These are phyloP conservation scores for Verticillium klebahnii DNA, from an alignment of 2,329 filamentous ascomycete genomes.

Conservation along the genomic window DNA sequence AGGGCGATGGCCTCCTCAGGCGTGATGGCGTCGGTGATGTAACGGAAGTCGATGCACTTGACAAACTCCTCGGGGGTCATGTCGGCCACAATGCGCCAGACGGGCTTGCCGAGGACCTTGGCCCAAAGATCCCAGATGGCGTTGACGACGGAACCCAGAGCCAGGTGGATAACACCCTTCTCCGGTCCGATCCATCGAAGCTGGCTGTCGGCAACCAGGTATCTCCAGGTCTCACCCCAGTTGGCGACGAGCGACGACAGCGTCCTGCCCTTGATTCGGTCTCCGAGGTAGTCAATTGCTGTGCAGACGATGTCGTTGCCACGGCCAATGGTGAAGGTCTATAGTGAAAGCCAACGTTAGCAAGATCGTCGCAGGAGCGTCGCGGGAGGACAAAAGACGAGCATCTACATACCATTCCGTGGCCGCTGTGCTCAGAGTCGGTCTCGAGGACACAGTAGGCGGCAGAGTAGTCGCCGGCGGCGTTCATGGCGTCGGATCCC, in stretches of 20 bases:
- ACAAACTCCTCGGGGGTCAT: slow-evolving; percentile 88
- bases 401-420: slow-evolving; percentile 63
- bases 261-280: slow-evolving; percentile 69
- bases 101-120: slow-evolving; percentile 78
- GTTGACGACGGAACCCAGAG: slow-evolving; percentile 83
- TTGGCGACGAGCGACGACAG: slow-evolving; percentile 72
- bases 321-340: slow-evolving; percentile 79
- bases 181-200: slow-evolving; percentile 92
- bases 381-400: neutral
- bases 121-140: slow-evolving; percentile 96
- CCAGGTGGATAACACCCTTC: slow-evolving; percentile 91
- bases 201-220: slow-evolving; percentile 87
- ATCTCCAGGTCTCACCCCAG: slow-evolving; percentile 86
- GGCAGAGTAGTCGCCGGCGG: slow-evolving; percentile 84
- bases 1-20: slow-evolving; percentile 75
- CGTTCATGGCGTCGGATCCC: slow-evolving; percentile 97
- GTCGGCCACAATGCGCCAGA: slow-evolving; percentile 85
- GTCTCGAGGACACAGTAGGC: slow-evolving; percentile 93
- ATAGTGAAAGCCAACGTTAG: slow-evolving; percentile 15
- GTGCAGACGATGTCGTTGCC: slow-evolving; percentile 90
- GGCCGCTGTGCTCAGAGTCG: slow-evolving; percentile 64
- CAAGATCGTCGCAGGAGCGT: neutral
- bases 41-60: slow-evolving; percentile 85
- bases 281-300: slow-evolving; percentile 73
- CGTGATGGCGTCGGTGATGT: slow-evolving; percentile 90